Evolutionary conservation across 768 basidiomycete species (phyloP).

Genomic region (Sistotremastrum suecicum): DNA sequence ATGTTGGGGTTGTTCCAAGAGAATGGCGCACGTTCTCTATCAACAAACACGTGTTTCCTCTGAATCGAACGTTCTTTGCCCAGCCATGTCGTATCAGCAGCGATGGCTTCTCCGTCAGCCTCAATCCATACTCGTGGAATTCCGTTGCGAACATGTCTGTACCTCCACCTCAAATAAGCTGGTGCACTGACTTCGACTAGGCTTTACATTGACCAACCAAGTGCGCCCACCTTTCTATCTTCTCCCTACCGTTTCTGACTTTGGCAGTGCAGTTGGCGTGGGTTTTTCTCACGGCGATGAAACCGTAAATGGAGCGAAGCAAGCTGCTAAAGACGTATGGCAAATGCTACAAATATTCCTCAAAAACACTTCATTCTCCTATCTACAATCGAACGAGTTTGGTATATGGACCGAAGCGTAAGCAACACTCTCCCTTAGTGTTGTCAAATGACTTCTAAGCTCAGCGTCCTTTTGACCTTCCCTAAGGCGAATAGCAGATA

Average conservation of each 20-base stretch:
- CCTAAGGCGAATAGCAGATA: constrained; percentile 14
- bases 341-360: constrained; percentile 51
- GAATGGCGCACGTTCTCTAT: constrained; percentile 15
- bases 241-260: not conserved
- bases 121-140: constrained; percentile 48
- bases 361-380: constrained; percentile 35
- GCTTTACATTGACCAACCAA: constrained; percentile 51
- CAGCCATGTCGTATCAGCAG: constrained; percentile 30
- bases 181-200: constrained; percentile 3
- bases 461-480: not conserved
- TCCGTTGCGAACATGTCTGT: constrained; percentile 34
- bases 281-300: constrained; percentile 46
- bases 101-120: constrained; percentile 31
- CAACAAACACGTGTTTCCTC: too few species aligned
- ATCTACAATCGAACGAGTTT: constrained; percentile 29
- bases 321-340: constrained; percentile 46
- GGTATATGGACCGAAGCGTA: constrained; percentile 53
- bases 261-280: constrained; percentile 23
- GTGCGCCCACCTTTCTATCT: not conserved
- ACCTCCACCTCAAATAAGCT: not conserved
- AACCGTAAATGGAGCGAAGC: constrained; percentile 34
- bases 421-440: not conserved
- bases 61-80: not conserved
- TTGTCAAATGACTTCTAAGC: not conserved
- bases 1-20: constrained; percentile 27